Evolutionary conservation across 1,284 basidiomycete genomes (phyloP).

Genomic region (Gomphus bonarii): DNA sequence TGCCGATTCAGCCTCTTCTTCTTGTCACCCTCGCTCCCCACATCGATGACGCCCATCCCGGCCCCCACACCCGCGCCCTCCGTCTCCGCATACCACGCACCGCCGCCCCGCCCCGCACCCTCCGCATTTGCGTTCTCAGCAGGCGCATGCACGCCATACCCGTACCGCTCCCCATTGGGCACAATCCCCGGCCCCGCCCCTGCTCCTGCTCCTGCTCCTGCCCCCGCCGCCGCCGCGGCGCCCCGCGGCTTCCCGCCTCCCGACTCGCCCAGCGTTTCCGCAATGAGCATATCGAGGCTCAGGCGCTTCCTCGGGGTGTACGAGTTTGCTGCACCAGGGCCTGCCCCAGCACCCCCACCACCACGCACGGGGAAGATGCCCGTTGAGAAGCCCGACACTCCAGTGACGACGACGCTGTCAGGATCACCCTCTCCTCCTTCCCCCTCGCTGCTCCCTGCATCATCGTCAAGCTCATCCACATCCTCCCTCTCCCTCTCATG

Average conservation of each 20-base stretch:
- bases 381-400: too few species aligned
- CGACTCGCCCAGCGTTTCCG: conserved; percentile 20
- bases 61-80: conserved; percentile 33
- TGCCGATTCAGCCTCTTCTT: conserved; percentile 26
- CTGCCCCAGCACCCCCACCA: background rate
- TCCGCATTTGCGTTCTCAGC: conserved; percentile 8
- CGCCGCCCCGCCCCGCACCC: conserved; percentile 11
- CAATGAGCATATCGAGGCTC: conserved; percentile 33
- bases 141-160: conserved; percentile 37
- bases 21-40: conserved; percentile 11
- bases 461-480: conserved; percentile 3
- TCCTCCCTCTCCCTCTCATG: background rate
- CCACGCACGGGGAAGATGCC: too few species aligned
- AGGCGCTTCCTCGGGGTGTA: conserved; percentile 50
- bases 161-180: conserved; percentile 14
- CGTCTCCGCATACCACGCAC: conserved; percentile 53
- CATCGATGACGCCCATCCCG: conserved; percentile 11
- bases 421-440: conserved; percentile 4
- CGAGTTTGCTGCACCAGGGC: too few species aligned
- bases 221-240: background rate
- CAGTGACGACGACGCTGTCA: conserved; percentile 6
- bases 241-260: conserved; percentile 8
- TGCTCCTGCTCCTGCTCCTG: too few species aligned
- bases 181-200: too few species aligned
- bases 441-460: background rate